Percentiles rank a stretch among this genome's conserved stretches.
Evolutionary conservation across 2,329 filamentous ascomycete genomes (phyloP).

Genomic region (Cladosporium phlei): DNA sequence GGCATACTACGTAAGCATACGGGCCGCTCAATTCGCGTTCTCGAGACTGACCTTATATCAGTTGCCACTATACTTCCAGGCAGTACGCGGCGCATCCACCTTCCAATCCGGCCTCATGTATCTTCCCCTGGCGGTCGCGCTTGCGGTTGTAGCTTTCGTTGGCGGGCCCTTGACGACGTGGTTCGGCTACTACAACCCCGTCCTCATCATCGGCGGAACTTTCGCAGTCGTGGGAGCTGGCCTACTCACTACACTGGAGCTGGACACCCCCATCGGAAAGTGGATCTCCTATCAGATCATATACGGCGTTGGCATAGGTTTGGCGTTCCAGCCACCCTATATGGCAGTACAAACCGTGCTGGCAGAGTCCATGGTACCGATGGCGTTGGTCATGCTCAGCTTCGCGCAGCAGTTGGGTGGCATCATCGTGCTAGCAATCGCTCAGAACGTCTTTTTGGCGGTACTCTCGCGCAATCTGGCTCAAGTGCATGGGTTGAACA

Average conservation of each 20-base stretch:
- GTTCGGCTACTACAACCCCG: slow-evolving; percentile 48
- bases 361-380: too few relatives aligned
- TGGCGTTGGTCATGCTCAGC: too few relatives aligned
- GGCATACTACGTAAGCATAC: too few relatives aligned
- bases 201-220: slow-evolving; percentile 34
- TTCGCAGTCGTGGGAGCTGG: slow-evolving; percentile 45
- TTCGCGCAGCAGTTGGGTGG: too few relatives aligned
- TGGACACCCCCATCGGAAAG: slow-evolving; percentile 28
- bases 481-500: too few relatives aligned
- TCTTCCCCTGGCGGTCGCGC: slow-evolving; percentile 42
- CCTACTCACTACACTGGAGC: slow-evolving; percentile 40
- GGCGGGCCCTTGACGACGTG: slow-evolving; percentile 36
- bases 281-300: slow-evolving; percentile 38
- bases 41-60: slow-evolving; percentile 35
- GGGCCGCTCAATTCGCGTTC: too few relatives aligned
- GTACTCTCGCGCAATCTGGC: too few relatives aligned
- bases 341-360: not conserved
- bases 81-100: slow-evolving; percentile 43
- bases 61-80: slow-evolving; percentile 47
- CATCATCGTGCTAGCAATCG: too few relatives aligned
- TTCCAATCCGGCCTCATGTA: slow-evolving; percentile 46
- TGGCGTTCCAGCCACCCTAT: not conserved
- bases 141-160: slow-evolving; percentile 42
- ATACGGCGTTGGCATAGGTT: slow-evolving; percentile 35
- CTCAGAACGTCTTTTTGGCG: too few relatives aligned